Base-by-base conservation (phyloP, 1,284 basidiomycete species). In the Erythrobasidium hasegawianum region DNA sequence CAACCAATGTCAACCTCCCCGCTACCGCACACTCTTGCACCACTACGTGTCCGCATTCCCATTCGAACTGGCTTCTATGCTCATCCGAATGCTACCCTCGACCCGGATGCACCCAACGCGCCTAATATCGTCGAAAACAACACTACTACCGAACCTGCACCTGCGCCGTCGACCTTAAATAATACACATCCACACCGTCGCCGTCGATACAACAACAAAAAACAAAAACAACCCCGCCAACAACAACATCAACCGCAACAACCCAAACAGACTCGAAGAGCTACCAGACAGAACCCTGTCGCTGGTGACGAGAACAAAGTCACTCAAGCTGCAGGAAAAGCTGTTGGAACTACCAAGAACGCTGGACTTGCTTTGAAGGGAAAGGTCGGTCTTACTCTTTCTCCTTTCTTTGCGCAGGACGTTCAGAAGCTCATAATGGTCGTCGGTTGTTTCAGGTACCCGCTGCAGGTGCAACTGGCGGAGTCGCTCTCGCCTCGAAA, bases 301-400 rank as follows among this genome's bases (percentile, higher is more conserved):
- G 62, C 55, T 47, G 49, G 55, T 27, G 62, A 65, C 62, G 62
- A 65, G 49, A 65, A 65, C 22, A 47, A 43, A n/a, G 45, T 58
- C 10, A 52, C n/a, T 26, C 20, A n/a, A 8, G 26, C 4, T 16
- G 26, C 16, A 16, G 26, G 20, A 27, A 39, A 24, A 5, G 56
- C 29, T 29, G 33, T 26, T 8, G 54, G 61, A 18, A 54, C 61
- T 43, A 43, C 61, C 18, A 64, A 64, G 61, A 64, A 64, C 54
- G 62, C 62, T 13, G 62, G 55, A 38, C 43, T 58, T 9, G 62
- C 62, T 16, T 52, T 58, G 47, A 65, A 56, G 33, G 45, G 56
- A 16, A 65, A 65, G 26, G 62, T 65, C 18, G 52, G 62, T 16
- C 22, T 47, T 47, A 8, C 22, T 47, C 7, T 47, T 47, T 8